Conservation (phyloP, 345 rosid genomes). For the Stellera chamaejasme region DNA sequence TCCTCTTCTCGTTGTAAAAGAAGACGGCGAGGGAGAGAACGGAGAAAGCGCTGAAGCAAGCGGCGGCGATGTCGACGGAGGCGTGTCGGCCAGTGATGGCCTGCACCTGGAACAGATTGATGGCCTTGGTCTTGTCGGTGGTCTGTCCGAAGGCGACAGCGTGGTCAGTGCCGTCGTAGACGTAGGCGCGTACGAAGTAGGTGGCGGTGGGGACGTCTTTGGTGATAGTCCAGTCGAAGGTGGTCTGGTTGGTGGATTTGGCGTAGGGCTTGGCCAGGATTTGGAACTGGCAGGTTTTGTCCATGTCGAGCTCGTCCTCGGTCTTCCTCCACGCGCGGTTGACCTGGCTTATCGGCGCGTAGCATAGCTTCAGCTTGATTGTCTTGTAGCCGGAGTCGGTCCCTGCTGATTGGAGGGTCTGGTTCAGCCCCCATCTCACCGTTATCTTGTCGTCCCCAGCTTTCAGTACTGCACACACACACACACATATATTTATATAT, state of each 20-base stretch:
- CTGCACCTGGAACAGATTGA: constrained; percentile 33
- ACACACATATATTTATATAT: too few relatives aligned
- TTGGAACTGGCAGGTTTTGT: constrained; percentile 52
- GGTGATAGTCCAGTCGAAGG: constrained; percentile 35
- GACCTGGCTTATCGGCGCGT: constrained; percentile 60
- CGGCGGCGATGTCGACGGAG: constrained; percentile 43
- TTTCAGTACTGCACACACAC: constrained; percentile 29
- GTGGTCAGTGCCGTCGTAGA: constrained; percentile 14
- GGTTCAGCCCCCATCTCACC: constrained; percentile 48
- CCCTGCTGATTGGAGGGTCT: constrained; percentile 26
- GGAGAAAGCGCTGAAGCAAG: constrained; percentile 65
- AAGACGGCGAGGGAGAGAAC: constrained; percentile 40
- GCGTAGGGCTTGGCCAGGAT: constrained; percentile 35
- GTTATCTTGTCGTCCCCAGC: constrained; percentile 46
- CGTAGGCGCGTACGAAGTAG: constrained; percentile 73
- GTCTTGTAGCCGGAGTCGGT: constrained; percentile 37
- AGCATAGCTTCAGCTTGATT: constrained; percentile 49
- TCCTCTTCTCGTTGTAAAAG: constrained; percentile 46
- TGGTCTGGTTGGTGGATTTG: constrained; percentile 18
- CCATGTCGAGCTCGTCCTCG: constrained; percentile 35
- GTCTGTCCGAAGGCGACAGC: constrained; percentile 57
- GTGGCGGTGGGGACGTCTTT: constrained; percentile 51
- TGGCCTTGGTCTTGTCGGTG: constrained; percentile 26
- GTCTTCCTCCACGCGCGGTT: constrained; percentile 80
- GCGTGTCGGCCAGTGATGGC: constrained; percentile 48